These are phyloP conservation scores for Picochlorum costavermella DNA, from an alignment of 139 green algal species.

Conservation along the genomic window DNA sequence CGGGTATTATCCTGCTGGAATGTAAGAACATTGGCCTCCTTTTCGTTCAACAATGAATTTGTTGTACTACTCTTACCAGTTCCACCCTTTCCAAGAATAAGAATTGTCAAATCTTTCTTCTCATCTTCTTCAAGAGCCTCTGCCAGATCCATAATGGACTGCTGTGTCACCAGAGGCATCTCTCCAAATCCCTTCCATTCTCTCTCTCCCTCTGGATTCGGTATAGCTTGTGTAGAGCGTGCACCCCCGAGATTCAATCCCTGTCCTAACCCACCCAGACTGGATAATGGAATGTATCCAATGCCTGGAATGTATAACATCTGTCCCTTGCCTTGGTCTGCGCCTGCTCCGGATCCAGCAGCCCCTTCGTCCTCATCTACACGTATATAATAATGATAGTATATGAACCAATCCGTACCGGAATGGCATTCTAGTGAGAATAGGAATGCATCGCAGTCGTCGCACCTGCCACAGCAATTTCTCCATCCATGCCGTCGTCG, in stretches of 20 bases:
- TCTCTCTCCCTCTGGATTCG: constrained; percentile 15
- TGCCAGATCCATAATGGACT: constrained; percentile 25
- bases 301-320: constrained; percentile 35
- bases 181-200: constrained; percentile 18
- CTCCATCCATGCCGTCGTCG: constrained; percentile 13
- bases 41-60: constrained; percentile 61
- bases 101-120: constrained; percentile 43
- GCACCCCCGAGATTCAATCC: neutral
- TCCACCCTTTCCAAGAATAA: constrained; percentile 60
- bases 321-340: constrained; percentile 3
- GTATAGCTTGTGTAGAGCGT: neutral
- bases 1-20: constrained; percentile 43
- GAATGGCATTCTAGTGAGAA: no score
- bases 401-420: no score
- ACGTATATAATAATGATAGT: neutral
- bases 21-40: constrained; percentile 25
- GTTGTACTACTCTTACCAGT: constrained; percentile 63
- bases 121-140: constrained; percentile 26
- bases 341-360: constrained; percentile 8
- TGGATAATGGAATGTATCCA: constrained; percentile 30
- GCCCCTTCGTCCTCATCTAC: constrained; percentile 28
- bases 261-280: constrained; percentile 7
- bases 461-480: constrained; percentile 16
- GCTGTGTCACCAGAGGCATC: constrained; percentile 43
- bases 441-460: neutral